Conservation (phyloP, 345 rosid genomes). For the Eucalyptus curtisii region DNA sequence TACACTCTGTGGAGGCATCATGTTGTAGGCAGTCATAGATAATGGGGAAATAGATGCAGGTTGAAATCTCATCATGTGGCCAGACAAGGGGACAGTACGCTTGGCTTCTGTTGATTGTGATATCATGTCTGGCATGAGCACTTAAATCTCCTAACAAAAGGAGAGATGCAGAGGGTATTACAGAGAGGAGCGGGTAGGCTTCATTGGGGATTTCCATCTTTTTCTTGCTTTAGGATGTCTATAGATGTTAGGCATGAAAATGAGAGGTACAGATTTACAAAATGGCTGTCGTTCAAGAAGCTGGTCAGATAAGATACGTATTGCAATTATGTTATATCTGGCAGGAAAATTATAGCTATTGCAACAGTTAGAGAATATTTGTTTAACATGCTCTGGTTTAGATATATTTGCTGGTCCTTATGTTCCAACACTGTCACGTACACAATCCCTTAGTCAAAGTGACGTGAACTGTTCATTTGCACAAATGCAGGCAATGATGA, state of each 20-base stretch:
- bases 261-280: neutral
- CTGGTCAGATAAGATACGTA: neutral
- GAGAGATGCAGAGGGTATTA: neutral
- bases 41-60: neutral
- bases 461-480: neutral
- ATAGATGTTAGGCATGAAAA: neutral
- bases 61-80: neutral
- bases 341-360: neutral
- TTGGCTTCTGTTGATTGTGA: neutral
- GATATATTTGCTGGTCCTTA: neutral
- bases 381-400: neutral
- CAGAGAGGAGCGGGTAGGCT: neutral
- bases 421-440: neutral
- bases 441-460: neutral
- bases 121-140: neutral
- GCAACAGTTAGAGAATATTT: neutral
- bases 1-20: neutral
- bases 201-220: neutral
- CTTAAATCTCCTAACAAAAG: neutral
- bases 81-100: neutral
- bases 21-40: neutral
- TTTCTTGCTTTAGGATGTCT: neutral
- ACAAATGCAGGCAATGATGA: constrained; percentile 87
- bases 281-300: neutral
- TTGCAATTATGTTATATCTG: neutral